These are phyloP conservation scores for Phaeophleospora eucalypticola DNA, from an alignment of 2,329 filamentous ascomycete species.

Conservation along the genomic window DNA sequence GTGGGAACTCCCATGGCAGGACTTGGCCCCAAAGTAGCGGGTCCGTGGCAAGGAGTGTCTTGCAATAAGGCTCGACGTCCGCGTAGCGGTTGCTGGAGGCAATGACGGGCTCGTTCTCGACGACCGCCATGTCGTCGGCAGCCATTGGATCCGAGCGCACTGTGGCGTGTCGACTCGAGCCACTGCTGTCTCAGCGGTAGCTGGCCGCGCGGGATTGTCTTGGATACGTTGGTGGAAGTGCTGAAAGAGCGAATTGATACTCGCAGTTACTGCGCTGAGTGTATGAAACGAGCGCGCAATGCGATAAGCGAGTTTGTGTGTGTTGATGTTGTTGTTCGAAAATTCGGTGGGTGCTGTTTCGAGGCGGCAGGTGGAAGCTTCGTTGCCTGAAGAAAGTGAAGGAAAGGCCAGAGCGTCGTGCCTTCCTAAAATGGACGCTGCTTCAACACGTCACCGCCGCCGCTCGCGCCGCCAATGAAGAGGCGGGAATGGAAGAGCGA, in stretches of 20 bases:
- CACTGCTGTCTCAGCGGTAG: too few relatives aligned
- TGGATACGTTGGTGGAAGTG: too few relatives aligned
- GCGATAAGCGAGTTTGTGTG: too few relatives aligned
- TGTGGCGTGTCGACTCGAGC: too few relatives aligned
- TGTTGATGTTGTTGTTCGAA: conserved; percentile 3
- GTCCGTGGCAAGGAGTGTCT: conserved; percentile 24
- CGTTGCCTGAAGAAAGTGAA: not conserved
- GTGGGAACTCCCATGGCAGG: conserved; percentile 33
- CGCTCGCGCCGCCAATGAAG: not conserved
- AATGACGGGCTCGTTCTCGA: conserved; percentile 22
- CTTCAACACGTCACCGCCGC: not conserved
- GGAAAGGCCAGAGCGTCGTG: conserved; percentile 1
- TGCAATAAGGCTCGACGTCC: conserved; percentile 30
- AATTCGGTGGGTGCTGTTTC: not conserved
- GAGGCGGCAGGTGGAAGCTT: not conserved
- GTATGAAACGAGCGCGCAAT: too few relatives aligned
- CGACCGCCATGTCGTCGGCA: conserved; percentile 15
- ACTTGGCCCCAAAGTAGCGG: conserved; percentile 25
- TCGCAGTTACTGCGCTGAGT: not conserved
- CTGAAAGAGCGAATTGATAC: not conserved
- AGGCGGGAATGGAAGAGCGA: not conserved
- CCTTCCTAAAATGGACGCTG: conserved; percentile 1
- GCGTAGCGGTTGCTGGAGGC: conserved; percentile 27
- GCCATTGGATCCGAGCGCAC: not conserved
- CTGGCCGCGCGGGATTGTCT: too few relatives aligned